A percentile compares a stretch with the other conserved stretches of the same genome.
These are phyloP conservation scores for Juglanconis juglandina DNA, from an alignment of 2,329 filamentous ascomycete species.

Conservation along the genomic window DNA sequence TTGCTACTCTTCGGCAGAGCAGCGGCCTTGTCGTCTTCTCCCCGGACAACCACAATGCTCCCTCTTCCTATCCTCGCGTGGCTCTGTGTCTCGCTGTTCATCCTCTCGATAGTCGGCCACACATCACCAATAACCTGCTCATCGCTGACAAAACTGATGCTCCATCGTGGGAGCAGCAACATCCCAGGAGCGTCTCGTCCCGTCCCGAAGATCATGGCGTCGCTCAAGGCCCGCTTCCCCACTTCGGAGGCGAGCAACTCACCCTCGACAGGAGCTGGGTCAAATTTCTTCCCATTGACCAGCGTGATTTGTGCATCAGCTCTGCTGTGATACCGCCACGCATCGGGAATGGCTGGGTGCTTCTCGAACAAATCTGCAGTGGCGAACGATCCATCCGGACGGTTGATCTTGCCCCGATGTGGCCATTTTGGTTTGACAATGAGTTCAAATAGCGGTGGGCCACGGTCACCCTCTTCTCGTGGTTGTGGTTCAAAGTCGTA, in stretches of 20 bases:
- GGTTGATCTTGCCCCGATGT: conserved; percentile 55
- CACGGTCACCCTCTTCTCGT: conserved; percentile 23
- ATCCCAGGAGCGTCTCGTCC: conserved; percentile 53
- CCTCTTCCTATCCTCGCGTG: conserved; percentile 47
- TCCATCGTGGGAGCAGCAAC: conserved; percentile 46
- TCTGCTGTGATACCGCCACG: conserved; percentile 62
- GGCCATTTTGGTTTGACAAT: conserved; percentile 56
- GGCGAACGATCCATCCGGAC: conserved; percentile 56
- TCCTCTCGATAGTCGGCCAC: conserved; percentile 39
- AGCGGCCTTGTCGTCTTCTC: conserved; percentile 23
- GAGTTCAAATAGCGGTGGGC: conserved; percentile 44
- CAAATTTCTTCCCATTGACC: conserved; percentile 66
- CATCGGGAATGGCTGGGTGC: conserved; percentile 47
- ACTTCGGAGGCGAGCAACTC: conserved; percentile 38
- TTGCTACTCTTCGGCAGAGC: conserved; percentile 60
- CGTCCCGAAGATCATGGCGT: conserved; percentile 61
- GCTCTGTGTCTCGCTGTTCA: conserved; percentile 47
- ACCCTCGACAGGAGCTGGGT: conserved; percentile 59
- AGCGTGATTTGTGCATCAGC: conserved; percentile 61
- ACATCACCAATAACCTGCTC: conserved; percentile 37
- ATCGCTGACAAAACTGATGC: conserved; percentile 23
- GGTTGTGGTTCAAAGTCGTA: conserved; percentile 45
- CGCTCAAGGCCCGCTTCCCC: conserved; percentile 40
- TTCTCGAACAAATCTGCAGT: conserved; percentile 61
- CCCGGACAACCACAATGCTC: conserved; percentile 47